Evolutionary conservation across 306 rosid genomes (phyloP), one percentile per base, ranked within the genome.

Genomic region (Boehmeria nivea): DNA sequence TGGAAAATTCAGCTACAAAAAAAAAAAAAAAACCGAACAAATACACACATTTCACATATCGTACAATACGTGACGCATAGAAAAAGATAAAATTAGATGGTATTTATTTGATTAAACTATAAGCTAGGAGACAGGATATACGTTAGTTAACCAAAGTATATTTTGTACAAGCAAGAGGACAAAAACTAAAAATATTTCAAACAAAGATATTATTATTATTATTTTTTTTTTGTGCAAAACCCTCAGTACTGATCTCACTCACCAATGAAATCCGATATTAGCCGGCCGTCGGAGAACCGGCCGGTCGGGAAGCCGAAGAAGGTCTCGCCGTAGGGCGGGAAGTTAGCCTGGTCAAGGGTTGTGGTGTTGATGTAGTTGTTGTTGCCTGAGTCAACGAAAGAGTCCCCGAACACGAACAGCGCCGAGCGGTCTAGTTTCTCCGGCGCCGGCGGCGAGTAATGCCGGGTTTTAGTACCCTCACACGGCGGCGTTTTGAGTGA

Each of bases 311-410:
- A 82, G 4, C 76, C 60, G 73, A 86, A 90, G 76, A 57, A 81
- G 19, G 91, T 82, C 59, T 80, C 72, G 4, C 98, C 98, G 10
- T 90, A 90, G 20, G 98, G 98, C 82, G 68, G 80, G 94, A 90
- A 90, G 63, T 90, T 86, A 15, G 98, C 98, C 72, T 90, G 97
- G 76, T 83, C 95, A 2, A 77, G 77, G 38, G 83, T 57, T 49
- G 98, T 67, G 4, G 98, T 84, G 83, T 86, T 84, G 68, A 90
- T 90, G 91, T 86, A 90, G 36, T 86, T 90, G 83, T 90, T 90
- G 70, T 90, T 90, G 8, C 98, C 98, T 11, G 91, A 82, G 55
- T 90, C 98, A 53, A 90, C 78, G 87, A 60, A 68, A 4, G 98
- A 90, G 72, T 90, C 95, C 0, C 98, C 98, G 43, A 90, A 90